Base-by-base conservation (phyloP, 805 yeast species). In the Candida chilensis region DNA sequence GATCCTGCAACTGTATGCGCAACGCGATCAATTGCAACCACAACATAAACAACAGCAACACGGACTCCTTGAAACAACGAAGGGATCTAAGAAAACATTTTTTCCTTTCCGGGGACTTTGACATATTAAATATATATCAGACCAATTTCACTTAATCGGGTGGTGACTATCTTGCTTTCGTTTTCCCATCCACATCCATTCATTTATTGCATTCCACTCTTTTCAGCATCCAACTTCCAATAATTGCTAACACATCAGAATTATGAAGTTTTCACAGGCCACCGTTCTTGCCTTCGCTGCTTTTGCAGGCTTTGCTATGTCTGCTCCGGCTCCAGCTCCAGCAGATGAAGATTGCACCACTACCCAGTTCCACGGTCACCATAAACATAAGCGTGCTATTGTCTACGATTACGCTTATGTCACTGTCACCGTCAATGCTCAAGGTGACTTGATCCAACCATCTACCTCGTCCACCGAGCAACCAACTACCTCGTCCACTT, bases 371-470 rank as follows among this genome's bases (percentile, higher is more conserved):
- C 83, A 76, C 58, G 64, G 65, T 35, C 81, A 78, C 60, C 78
- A 68, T 58, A 71, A 58, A 50, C 78, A 67, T 54, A 74, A 64
- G 54, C 68, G 74, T 60, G 78, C 71, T 28, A 68, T 66, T 38
- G 79, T 57, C 33, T 49, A 61, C 48, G 56, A 64, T 40, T 53
- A 59, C 39, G 54, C 54, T 33, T 54, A 57, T 33, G 20, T 32
- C 22, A 27, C 27, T 40, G 43, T 16, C 4, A 24, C 36, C 27
- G 38, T 28, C 19, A 29, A 31, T 42, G n/a, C 39, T 28, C 15
- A 34, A 9, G 28, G 40, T 18, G 27, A 36, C 20, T 13, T 28
- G 2, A 34, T 33, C 13, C 25, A 34, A 13, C 28, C 41, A 11
- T 28, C 42, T 4, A 13, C 46, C n/a, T 40, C 35, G 21, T 20